These are phyloP conservation scores for Fragaria iinumae DNA, from an alignment of 306 rosid genomes.

Conservation along the genomic window DNA sequence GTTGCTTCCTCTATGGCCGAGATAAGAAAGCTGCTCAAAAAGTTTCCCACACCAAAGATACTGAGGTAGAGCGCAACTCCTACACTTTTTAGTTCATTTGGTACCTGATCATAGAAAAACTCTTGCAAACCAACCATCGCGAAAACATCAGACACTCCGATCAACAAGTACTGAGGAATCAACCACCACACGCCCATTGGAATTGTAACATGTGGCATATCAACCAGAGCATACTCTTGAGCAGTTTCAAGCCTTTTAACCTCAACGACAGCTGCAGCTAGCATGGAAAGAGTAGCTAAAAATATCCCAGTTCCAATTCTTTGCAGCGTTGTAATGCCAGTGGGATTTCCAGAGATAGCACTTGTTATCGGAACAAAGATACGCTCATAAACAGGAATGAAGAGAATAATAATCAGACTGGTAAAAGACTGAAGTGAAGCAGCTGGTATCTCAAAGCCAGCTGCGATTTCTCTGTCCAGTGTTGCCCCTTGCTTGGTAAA, in stretches of 20 bases:
- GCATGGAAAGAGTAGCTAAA: constrained; percentile 31
- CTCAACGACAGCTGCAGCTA: constrained; percentile 49
- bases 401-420: constrained; percentile 28
- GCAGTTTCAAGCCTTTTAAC: constrained; percentile 49
- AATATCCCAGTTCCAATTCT: constrained; percentile 61
- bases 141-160: constrained; percentile 49
- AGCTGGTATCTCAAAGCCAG: constrained; percentile 38
- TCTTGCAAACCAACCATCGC: constrained; percentile 64
- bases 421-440: constrained; percentile 51
- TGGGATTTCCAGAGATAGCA: constrained; percentile 39
- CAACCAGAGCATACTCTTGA: constrained; percentile 39
- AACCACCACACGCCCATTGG: constrained; percentile 69
- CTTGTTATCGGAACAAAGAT: constrained; percentile 46
- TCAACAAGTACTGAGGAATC: constrained; percentile 53
- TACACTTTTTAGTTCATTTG: constrained; percentile 51
- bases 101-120: constrained; percentile 68
- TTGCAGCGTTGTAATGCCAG: constrained; percentile 58
- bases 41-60: constrained; percentile 54
- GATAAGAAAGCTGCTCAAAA: constrained; percentile 54
- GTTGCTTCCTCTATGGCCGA: constrained; percentile 35
- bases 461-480: constrained; percentile 38
- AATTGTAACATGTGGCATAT: constrained; percentile 40
- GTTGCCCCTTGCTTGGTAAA: constrained; percentile 48
- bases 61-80: constrained; percentile 56
- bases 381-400: constrained; percentile 47